Evolutionary conservation across 768 basidiomycete genomes (phyloP).

Genomic region (Porphyrellus cyaneotinctus): DNA sequence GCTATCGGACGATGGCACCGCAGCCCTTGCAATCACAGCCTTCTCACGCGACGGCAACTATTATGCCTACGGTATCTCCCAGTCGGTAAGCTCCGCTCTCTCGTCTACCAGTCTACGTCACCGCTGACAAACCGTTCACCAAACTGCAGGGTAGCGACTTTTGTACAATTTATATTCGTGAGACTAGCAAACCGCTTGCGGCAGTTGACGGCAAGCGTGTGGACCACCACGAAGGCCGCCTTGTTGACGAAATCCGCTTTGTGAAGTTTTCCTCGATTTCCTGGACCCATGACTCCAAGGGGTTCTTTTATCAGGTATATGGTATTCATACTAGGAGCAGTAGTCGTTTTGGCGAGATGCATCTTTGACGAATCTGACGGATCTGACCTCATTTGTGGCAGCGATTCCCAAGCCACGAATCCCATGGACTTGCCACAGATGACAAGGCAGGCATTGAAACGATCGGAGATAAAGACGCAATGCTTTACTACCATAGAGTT

Average conservation of each 20-base stretch:
- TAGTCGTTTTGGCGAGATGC: background rate
- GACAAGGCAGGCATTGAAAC: slow-evolving; percentile 58
- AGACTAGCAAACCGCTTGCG: slow-evolving; percentile 55
- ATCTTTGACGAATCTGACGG: background rate
- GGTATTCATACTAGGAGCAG: background rate
- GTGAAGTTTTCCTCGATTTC: slow-evolving; percentile 72
- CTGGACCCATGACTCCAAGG: slow-evolving; percentile 77
- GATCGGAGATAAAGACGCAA: slow-evolving; percentile 59
- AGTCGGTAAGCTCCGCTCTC: slow-evolving; percentile 47
- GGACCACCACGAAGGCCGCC: slow-evolving; percentile 47
- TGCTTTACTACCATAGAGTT: slow-evolving; percentile 72
- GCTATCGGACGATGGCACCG: slow-evolving; percentile 68
- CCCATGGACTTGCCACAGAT: slow-evolving; percentile 43
- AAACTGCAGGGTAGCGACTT: slow-evolving; percentile 65
- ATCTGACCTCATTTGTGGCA: slow-evolving; percentile 19
- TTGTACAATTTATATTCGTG: slow-evolving; percentile 62
- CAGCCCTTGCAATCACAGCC: slow-evolving; percentile 51
- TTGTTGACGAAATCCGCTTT: slow-evolving; percentile 65
- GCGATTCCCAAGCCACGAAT: slow-evolving; percentile 55
- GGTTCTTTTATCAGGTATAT: slow-evolving; percentile 77
- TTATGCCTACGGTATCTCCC: slow-evolving; percentile 73
- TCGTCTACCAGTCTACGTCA: background rate
- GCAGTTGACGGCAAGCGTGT: slow-evolving; percentile 33
- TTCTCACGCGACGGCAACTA: slow-evolving; percentile 68
- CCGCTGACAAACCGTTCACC: background rate